These are phyloP conservation scores for Aspergillus sclerotioniger DNA, from an alignment of 495 filamentous ascomycete species.

Conservation along the genomic window DNA sequence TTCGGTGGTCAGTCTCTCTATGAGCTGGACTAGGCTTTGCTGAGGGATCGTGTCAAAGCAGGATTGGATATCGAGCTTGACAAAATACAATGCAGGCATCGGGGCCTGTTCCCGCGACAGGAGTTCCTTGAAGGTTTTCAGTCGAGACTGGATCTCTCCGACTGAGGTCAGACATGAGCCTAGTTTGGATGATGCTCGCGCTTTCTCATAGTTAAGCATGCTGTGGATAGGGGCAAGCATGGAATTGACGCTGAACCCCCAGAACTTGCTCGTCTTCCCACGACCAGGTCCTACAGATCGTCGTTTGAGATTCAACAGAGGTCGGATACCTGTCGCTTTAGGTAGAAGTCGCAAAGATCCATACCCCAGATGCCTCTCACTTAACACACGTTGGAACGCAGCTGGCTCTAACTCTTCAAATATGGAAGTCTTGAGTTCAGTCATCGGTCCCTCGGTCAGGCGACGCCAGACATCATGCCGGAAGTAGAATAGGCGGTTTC, in stretches of 20 bases:
- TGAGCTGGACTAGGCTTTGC: conserved; percentile 61
- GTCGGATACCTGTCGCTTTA: conserved; percentile 67
- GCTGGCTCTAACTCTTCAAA: conserved; percentile 72
- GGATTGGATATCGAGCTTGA: conserved; percentile 85
- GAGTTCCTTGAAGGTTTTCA: conserved; percentile 64
- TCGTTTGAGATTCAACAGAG: conserved; percentile 81
- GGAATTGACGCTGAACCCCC: conserved; percentile 79
- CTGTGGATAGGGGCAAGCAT: conserved; percentile 72
- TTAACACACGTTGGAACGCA: conserved; percentile 56
- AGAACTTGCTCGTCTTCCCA: conserved; percentile 35
- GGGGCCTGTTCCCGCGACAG: conserved; percentile 12
- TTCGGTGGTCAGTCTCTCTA: conserved; percentile 61
- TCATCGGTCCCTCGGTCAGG: conserved; percentile 70
- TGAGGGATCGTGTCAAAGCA: conserved; percentile 98
- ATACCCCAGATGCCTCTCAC: conserved; percentile 64
- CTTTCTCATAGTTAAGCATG: conserved; percentile 75
- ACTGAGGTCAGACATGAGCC: conserved; percentile 79
- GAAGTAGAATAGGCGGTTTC: conserved; percentile 87
- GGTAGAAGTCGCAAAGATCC: conserved; percentile 80
- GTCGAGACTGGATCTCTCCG: conserved; percentile 72
- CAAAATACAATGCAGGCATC: conserved; percentile 64
- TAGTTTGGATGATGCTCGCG: conserved; percentile 56
- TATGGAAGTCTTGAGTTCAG: conserved; percentile 66
- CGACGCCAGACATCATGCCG: conserved; percentile 87
- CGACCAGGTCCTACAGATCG: conserved; percentile 29